These are phyloP conservation scores for Dryadomyces sulphureus DNA, from an alignment of 2,329 filamentous ascomycete genomes.

Conservation along the genomic window DNA sequence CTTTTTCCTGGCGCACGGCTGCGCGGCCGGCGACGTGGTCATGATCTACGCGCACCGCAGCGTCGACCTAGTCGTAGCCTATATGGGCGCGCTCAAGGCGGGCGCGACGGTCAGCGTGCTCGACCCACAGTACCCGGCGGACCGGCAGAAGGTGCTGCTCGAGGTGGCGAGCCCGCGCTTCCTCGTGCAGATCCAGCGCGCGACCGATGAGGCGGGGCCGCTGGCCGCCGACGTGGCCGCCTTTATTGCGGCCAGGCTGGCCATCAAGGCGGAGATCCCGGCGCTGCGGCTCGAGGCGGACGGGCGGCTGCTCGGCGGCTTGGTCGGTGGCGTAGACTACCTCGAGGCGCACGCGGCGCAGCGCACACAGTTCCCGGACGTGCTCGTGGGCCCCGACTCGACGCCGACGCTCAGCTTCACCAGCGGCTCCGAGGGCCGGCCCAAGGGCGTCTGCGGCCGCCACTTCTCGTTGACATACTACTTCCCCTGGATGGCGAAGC, in stretches of 20 bases:
- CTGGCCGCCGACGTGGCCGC: conserved; percentile 31
- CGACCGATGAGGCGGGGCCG: conserved; percentile 48
- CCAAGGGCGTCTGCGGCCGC: conserved; percentile 76
- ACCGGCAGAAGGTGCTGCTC: conserved; percentile 68
- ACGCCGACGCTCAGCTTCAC: conserved; percentile 64
- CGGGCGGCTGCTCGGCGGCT: conserved; percentile 57
- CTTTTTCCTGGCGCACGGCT: conserved; percentile 58
- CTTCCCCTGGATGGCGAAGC: conserved; percentile 85
- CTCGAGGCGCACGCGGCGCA: conserved; percentile 38
- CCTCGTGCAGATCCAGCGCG: conserved; percentile 58
- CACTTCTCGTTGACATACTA: conserved; percentile 80
- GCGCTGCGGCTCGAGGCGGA: conserved; percentile 56
- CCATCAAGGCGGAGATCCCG: conserved; percentile 61
- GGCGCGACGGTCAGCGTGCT: conserved; percentile 52
- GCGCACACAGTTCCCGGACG: conserved; percentile 39
- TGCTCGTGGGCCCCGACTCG: conserved; percentile 76
- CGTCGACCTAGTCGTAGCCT: conserved; percentile 50
- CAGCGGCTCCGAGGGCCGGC: conserved; percentile 59
- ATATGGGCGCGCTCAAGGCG: conserved; percentile 56
- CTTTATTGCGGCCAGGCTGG: conserved; percentile 61
- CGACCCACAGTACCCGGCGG: conserved; percentile 71
- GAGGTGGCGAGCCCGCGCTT: conserved; percentile 63
- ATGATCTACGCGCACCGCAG: conserved; percentile 76
- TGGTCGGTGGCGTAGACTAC: conserved; percentile 49
- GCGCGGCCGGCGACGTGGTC: conserved; percentile 71